A percentile compares a stretch with the other conserved stretches of the same genome.
phyloP scores from a whole-genome alignment of 2,329 filamentous ascomycete genomes.

The Gremmenia infestans region DNA sequence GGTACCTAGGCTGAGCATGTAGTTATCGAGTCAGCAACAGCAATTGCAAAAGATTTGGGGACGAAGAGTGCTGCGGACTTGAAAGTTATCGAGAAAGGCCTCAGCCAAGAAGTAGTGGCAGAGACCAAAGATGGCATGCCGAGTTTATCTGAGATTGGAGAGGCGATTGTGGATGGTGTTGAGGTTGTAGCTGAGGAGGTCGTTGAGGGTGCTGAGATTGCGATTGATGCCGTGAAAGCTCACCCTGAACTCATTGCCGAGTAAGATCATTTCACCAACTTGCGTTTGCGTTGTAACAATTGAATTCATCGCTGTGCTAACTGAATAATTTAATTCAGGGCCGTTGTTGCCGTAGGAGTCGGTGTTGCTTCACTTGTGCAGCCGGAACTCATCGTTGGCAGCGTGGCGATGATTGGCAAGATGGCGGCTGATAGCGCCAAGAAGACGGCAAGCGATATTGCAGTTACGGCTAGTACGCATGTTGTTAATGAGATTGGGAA shows the following conservation, averaged over 20 bases:
- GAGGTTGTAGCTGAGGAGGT: slow-evolving; percentile 18
- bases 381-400: slow-evolving; percentile 21
- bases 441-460: slow-evolving; percentile 17
- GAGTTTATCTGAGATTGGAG: slow-evolving; percentile 11
- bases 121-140: slow-evolving; percentile 10
- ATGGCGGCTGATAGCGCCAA: slow-evolving; percentile 22
- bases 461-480: slow-evolving; percentile 6
- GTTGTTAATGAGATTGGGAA: slow-evolving; percentile 19
- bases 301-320: not conserved
- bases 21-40: slow-evolving; percentile 1
- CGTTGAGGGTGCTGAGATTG: slow-evolving; percentile 17
- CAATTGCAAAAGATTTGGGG: slow-evolving; percentile 1
- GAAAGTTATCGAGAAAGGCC: slow-evolving; percentile 13
- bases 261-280: slow-evolving; percentile 9
- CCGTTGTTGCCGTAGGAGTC: slow-evolving; percentile 22
- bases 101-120: slow-evolving; percentile 15
- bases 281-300: not conserved
- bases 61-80: slow-evolving; percentile 12
- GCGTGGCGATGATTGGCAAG: slow-evolving; percentile 23
- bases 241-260: slow-evolving; percentile 25
- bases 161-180: slow-evolving; percentile 12
- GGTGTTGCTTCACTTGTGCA: slow-evolving; percentile 24
- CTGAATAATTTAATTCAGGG: slow-evolving; percentile 5
- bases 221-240: slow-evolving; percentile 17
- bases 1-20: slow-evolving; percentile 1